Evolutionary conservation across 2,329 filamentous ascomycete species (phyloP), one percentile per base, ranked within the genome.

Genomic region (Didymosphaeria variabile): DNA sequence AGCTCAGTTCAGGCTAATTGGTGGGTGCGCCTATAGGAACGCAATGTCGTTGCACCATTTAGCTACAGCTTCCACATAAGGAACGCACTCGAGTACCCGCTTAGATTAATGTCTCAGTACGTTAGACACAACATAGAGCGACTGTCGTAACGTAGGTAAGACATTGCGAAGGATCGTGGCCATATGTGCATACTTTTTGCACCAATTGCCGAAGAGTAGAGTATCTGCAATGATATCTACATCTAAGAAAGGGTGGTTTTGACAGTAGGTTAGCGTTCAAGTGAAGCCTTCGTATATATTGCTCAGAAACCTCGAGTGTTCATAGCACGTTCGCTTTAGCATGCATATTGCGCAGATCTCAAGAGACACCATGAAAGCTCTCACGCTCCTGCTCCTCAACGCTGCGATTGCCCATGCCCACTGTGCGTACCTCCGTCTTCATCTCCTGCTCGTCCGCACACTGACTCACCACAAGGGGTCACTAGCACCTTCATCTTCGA

Each of bases 401-500:
- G 47, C 47, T 6, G 15, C 26, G 13, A 15, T 50, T 17, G 17
- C 17, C 17, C 21, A 32, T 34, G 47, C 47, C 12, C 47, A 50
- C 29, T 50, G 47, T 34, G 34, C 26, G 47, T 17, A 7, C 10
- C 15, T 2, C 13, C 21, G 26, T 29, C 26, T 29, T 29, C 45
- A 9, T 34, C 47, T 29, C 17, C 29, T 19, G n/a, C 47, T 8
- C n/a, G 29, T 17, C 9, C 15, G 2, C 13, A 17, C 36, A 40
- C 36, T 40, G 2, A 40, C 6, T 21, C 15, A 49, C 15, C 26
- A 6, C 26, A 29, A 55, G 52, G 52, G 52, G 52, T 55, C 9
- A 55, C 40, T 7, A 44, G 38, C 52, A 55, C 42, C 38, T 55
- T 63, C 44, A 59, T 63, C 42, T 55, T 55, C 55, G 45, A 63